These are phyloP conservation scores for Exophiala aquamarina DNA, from an alignment of 2,329 filamentous ascomycete genomes.

Conservation along the genomic window DNA sequence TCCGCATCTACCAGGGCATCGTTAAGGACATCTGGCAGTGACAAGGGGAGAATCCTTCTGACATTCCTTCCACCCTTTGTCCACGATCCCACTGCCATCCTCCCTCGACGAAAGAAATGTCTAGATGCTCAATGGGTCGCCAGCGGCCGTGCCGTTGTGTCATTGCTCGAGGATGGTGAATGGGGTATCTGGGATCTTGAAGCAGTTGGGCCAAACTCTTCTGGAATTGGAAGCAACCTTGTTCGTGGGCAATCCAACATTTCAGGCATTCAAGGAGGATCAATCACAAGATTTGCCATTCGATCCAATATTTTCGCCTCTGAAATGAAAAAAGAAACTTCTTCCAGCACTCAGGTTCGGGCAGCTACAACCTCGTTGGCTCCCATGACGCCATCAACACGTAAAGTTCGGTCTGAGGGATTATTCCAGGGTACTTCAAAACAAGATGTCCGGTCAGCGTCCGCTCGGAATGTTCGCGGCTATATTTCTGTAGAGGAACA, in stretches of 20 bases:
- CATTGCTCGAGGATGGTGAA: conserved; percentile 46
- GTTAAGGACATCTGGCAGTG: conserved; percentile 24
- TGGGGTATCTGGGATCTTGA: conserved; percentile 53
- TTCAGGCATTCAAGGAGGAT: conserved; percentile 41
- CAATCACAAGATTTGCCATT: conserved; percentile 43
- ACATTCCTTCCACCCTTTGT: conserved; percentile 44
- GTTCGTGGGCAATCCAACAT: conserved; percentile 38
- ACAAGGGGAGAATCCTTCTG: conserved; percentile 44
- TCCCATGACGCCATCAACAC: conserved; percentile 50
- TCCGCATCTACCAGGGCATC: conserved; percentile 23
- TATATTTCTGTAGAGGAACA: conserved; percentile 43
- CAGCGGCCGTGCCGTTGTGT: conserved; percentile 45
- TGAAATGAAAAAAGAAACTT: conserved; percentile 12
- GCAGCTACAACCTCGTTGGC: conserved; percentile 33
- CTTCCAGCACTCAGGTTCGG: conserved; percentile 8
- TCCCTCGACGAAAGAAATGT: conserved; percentile 41
- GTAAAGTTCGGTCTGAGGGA: conserved; percentile 43
- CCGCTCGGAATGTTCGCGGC: conserved; percentile 37
- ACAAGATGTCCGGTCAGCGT: conserved; percentile 1
- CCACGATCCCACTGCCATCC: conserved; percentile 27
- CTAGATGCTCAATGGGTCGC: conserved; percentile 48
- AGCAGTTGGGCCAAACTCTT: conserved; percentile 39
- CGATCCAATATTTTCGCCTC: conserved; percentile 13
- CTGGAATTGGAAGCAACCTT: conserved; percentile 37
- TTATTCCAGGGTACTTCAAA: conserved; percentile 40